These are phyloP conservation scores for Neurospora sp. DNA, from an alignment of 2,329 filamentous ascomycete genomes.

Conservation along the genomic window DNA sequence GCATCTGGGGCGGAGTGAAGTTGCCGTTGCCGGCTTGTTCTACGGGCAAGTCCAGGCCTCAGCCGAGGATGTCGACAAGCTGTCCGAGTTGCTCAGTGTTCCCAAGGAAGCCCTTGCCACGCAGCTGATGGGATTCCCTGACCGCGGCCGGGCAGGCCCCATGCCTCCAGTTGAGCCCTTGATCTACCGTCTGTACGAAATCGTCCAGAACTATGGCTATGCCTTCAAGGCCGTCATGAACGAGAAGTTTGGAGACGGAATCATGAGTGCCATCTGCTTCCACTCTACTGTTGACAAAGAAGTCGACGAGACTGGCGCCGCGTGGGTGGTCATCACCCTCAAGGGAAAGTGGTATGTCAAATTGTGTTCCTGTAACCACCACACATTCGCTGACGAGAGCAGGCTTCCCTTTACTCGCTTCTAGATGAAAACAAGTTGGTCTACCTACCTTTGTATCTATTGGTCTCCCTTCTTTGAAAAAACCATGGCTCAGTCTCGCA, in stretches of 20 bases:
- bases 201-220: constrained; percentile 95
- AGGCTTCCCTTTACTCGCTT: constrained; percentile 30
- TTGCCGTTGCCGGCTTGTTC: constrained; percentile 80
- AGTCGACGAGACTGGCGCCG: constrained; percentile 68
- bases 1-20: constrained; percentile 67
- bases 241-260: constrained; percentile 89
- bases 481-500: background rate
- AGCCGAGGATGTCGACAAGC: constrained; percentile 41
- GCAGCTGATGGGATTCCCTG: constrained; percentile 65
- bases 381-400: constrained; percentile 4
- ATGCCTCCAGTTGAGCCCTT: constrained; percentile 80
- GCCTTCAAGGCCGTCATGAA: constrained; percentile 93
- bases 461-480: background rate
- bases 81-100: constrained; percentile 48
- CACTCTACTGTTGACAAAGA: constrained; percentile 91
- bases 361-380: background rate
- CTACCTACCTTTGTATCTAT: background rate
- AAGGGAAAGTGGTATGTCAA: constrained; percentile 68
- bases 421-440: constrained; percentile 10
- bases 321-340: constrained; percentile 78
- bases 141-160: constrained; percentile 67
- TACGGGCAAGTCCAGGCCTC: constrained; percentile 59
- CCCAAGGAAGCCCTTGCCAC: constrained; percentile 44
- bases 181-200: constrained; percentile 87
- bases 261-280: constrained; percentile 94